Percentiles rank a stretch among this genome's conserved stretches.
These are phyloP conservation scores for Jamesozyma lodderae DNA, from an alignment of 805 yeast genomes.

Conservation along the genomic window DNA sequence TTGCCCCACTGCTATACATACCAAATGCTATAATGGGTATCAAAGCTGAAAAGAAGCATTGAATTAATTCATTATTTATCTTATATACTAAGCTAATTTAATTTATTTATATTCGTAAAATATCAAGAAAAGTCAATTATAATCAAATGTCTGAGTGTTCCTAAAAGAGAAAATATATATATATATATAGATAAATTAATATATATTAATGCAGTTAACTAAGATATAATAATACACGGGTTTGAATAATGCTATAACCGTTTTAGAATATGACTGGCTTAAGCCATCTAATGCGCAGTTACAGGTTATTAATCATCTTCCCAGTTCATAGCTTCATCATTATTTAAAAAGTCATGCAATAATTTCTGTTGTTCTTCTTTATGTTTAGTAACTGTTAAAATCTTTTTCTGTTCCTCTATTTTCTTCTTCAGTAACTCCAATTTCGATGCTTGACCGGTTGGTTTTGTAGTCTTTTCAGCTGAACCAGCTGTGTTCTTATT, in stretches of 20 bases:
- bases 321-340: constrained; percentile 22
- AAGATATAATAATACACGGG: neutral
- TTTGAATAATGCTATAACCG: too few species aligned
- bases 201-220: neutral
- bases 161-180: too few species aligned
- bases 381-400: constrained; percentile 17
- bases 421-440: constrained; percentile 20
- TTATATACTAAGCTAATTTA: neutral
- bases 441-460: constrained; percentile 5
- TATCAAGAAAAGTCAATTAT: too few species aligned
- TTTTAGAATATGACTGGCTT: too few species aligned
- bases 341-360: constrained; percentile 23
- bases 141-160: too few species aligned
- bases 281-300: neutral
- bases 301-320: constrained; percentile 17
- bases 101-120: too few species aligned
- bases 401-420: constrained; percentile 25
- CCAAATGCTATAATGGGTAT: constrained; percentile 68
- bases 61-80: too few species aligned
- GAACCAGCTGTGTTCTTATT: neutral
- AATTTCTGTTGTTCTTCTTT: constrained; percentile 23
- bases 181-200: neutral
- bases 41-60: constrained; percentile 39
- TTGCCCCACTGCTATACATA: constrained; percentile 56
- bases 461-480: neutral